These are phyloP conservation scores for Lentinula raphanica DNA, from an alignment of 768 basidiomycete species.

Conservation along the genomic window DNA sequence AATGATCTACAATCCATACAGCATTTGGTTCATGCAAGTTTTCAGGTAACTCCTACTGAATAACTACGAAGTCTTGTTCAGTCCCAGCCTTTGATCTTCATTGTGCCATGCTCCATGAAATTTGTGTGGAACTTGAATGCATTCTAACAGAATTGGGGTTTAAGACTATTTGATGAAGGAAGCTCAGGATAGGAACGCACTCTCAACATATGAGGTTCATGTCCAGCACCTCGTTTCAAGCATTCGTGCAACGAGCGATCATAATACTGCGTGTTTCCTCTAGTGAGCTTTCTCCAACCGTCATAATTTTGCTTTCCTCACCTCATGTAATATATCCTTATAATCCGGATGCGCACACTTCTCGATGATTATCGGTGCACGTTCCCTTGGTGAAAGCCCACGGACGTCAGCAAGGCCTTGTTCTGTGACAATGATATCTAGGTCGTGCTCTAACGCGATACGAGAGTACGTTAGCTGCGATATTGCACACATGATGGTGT, in stretches of 20 bases:
- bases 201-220: conserved; percentile 45
- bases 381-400: conserved; percentile 40
- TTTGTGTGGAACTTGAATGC: conserved; percentile 31
- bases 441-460: conserved; percentile 33
- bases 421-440: conserved; percentile 44
- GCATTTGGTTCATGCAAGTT: not conserved
- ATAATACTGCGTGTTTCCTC: conserved; percentile 28
- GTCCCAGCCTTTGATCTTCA: conserved; percentile 37
- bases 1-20: not conserved
- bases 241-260: conserved; percentile 39
- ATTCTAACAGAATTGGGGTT: conserved; percentile 18
- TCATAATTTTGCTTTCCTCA: conserved; percentile 12
- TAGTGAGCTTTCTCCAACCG: not conserved
- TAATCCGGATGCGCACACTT: conserved; percentile 47
- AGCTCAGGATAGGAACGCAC: conserved; percentile 16
- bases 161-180: not conserved
- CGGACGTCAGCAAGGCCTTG: conserved; percentile 45
- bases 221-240: conserved; percentile 35
- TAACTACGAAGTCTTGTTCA: too few relatives aligned
- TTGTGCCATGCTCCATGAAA: conserved; percentile 31
- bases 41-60: too few relatives aligned
- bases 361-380: conserved; percentile 40
- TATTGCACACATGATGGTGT: too few relatives aligned
- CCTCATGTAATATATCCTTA: conserved; percentile 34
- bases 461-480: not conserved